Evolutionary conservation across 2,329 filamentous ascomycete species (phyloP).

Genomic region (Nigrospora osmanthi): DNA sequence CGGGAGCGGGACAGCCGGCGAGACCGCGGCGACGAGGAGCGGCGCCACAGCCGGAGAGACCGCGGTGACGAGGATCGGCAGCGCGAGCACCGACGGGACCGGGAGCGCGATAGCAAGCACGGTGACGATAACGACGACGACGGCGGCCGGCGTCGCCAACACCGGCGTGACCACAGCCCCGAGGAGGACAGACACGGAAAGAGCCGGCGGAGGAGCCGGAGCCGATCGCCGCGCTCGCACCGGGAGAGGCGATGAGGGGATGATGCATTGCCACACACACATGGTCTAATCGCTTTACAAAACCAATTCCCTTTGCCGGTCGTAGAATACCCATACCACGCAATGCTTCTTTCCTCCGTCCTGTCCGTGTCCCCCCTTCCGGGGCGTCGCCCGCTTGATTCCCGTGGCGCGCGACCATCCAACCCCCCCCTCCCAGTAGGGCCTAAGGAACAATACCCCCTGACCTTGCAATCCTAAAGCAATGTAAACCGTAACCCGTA

Average conservation of each 20-base stretch:
- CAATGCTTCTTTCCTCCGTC: too few species aligned
- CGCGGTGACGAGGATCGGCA: slow-evolving; percentile 8
- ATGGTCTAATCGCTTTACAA: too few species aligned
- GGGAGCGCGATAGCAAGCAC: slow-evolving; percentile 10
- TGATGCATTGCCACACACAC: not conserved
- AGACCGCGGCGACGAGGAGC: slow-evolving; percentile 14
- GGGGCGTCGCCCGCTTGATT: too few species aligned
- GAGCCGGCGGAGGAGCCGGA: slow-evolving; percentile 28
- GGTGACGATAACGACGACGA: slow-evolving; percentile 11
- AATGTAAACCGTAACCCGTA: too few species aligned
- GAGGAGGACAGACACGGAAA: slow-evolving; percentile 14
- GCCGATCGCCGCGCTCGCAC: slow-evolving; percentile 31
- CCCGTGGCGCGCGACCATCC: too few species aligned
- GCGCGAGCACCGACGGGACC: slow-evolving; percentile 12
- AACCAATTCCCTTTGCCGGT: too few species aligned
- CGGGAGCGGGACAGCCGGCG: slow-evolving; percentile 12
- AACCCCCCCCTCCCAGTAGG: too few species aligned
- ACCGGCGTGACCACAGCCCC: not conserved
- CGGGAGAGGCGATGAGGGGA: slow-evolving; percentile 8
- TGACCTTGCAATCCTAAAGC: too few species aligned
- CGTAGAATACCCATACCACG: too few species aligned
- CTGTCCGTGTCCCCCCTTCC: too few species aligned
- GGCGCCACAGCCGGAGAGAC: slow-evolving; percentile 12
- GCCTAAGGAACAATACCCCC: too few species aligned
- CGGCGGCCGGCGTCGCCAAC: not conserved